Evolutionary conservation across 1,284 basidiomycete species (phyloP), one percentile per base, ranked within the genome.

Genomic region (Rhodotorula sp.): DNA sequence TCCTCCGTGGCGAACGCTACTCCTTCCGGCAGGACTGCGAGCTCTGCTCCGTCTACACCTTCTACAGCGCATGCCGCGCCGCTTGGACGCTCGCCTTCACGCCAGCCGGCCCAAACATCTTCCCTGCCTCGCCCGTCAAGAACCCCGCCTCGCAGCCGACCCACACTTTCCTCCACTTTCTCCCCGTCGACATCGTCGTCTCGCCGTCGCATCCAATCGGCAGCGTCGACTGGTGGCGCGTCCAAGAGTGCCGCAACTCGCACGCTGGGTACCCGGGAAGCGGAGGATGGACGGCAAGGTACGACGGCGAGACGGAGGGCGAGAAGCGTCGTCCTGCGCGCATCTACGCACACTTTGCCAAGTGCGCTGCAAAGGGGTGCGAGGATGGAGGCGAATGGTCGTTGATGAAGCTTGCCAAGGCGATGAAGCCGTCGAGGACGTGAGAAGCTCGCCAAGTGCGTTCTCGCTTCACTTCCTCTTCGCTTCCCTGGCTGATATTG

Each of bases 91-190:
- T 65, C 56, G 2, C 44, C 17, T 65, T 65, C 44, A 8, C 57
- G 7, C 64, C 44, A 34, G 24, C 51, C 36, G 64, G 64, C 7
- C 57, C 64, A 17, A 8, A 46, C 9, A 34, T 53, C 20, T 24
- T 52, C 17, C 57, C 22, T 22, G 44, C 51, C 20, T 34, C 8
- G 53, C 29, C 49, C 39, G 39, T 30, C 27, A 1, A 29, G 17
- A 20, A 19, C 24, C 29, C 19, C 27, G 6, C 17, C 11, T 2
- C n/a, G 34, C n/a, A n/a, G 6, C 53, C 64, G 2, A 47, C 49
- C 30, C 4, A 47, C n/a, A 63, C 61, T 11, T 67, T 63, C 52
- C 29, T 67, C 32, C 60, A 63, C 44, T 63, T 63, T 56, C 51
- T 47, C 15, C 66, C 66, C 6, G 48, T 47, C 39, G 65, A 67